Evolutionary conservation across 2,329 filamentous ascomycete species (phyloP).

Genomic region (Trichoderma hamatum): DNA sequence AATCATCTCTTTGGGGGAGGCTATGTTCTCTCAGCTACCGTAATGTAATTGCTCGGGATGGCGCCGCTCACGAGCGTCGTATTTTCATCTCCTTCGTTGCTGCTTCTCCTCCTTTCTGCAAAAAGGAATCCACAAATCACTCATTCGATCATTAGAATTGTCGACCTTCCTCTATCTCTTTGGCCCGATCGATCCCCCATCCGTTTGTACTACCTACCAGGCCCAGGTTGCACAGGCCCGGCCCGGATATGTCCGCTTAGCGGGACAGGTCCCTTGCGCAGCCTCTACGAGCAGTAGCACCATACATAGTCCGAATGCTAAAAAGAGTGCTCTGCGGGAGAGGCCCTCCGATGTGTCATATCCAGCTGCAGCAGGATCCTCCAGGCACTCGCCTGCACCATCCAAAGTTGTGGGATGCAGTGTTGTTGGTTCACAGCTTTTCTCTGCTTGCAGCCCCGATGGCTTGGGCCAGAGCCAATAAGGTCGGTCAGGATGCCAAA

Average conservation of each 20-base stretch:
- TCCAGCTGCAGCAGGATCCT: background rate
- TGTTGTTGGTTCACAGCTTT: constrained; percentile 1
- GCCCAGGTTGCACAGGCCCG: background rate
- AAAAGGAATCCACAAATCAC: background rate
- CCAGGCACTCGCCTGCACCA: background rate
- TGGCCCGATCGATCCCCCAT: background rate
- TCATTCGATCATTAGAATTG: background rate
- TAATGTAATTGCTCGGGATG: background rate
- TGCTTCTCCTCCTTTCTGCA: background rate
- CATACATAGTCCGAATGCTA: background rate
- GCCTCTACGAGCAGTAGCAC: background rate
- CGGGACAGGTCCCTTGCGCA: background rate
- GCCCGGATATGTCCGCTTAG: background rate
- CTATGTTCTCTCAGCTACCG: background rate
- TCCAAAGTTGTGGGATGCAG: background rate
- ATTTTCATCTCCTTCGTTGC: background rate
- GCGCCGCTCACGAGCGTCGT: background rate
- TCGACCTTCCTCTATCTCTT: background rate
- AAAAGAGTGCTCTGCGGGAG: background rate
- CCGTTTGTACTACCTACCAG: background rate
- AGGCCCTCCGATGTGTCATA: background rate
- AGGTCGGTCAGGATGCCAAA: background rate
- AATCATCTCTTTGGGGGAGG: background rate
- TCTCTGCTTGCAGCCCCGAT: background rate
- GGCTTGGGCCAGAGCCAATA: constrained; percentile 1